phyloP scores from a whole-genome alignment of 371 early-diverging fungal genomes.

The Mucor plumbeus region DNA sequence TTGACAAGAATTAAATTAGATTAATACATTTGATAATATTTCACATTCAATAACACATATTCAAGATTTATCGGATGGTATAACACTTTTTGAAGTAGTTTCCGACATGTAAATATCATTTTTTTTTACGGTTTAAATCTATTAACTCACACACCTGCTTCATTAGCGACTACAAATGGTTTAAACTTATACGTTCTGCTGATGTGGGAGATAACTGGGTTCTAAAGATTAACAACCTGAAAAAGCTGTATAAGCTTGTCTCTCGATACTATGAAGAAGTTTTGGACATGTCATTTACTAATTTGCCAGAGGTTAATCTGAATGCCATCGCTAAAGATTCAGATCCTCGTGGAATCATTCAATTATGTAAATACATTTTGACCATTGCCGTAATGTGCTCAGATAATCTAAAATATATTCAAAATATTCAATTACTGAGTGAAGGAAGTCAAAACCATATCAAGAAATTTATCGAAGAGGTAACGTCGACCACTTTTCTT shows the following conservation, averaged over 20 bases:
- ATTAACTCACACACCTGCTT: neutral
- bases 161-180: conserved; percentile 85
- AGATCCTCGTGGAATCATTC: conserved; percentile 72
- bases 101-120: conserved; percentile 75
- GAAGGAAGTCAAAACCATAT: conserved; percentile 76
- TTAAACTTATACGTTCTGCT: conserved; percentile 75
- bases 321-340: conserved; percentile 83
- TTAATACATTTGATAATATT: conserved; percentile 75
- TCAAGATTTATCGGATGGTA: conserved; percentile 82
- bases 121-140: neutral
- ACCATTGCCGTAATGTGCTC: conserved; percentile 85
- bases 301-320: conserved; percentile 71
- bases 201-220: conserved; percentile 94
- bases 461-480: conserved; percentile 87
- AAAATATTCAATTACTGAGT: conserved; percentile 77
- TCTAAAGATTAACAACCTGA: conserved; percentile 86
- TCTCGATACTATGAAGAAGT: conserved; percentile 88
- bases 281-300: conserved; percentile 56
- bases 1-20: conserved; percentile 40
- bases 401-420: conserved; percentile 78
- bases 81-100: conserved; percentile 80
- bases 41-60: conserved; percentile 63
- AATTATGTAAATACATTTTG: conserved; percentile 81
- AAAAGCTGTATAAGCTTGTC: conserved; percentile 83
- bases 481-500: conserved; percentile 18